Evolutionary conservation across 2,329 filamentous ascomycete genomes (phyloP), one percentile per base, ranked within the genome.

Genomic region (Verticillium tricorpus): DNA sequence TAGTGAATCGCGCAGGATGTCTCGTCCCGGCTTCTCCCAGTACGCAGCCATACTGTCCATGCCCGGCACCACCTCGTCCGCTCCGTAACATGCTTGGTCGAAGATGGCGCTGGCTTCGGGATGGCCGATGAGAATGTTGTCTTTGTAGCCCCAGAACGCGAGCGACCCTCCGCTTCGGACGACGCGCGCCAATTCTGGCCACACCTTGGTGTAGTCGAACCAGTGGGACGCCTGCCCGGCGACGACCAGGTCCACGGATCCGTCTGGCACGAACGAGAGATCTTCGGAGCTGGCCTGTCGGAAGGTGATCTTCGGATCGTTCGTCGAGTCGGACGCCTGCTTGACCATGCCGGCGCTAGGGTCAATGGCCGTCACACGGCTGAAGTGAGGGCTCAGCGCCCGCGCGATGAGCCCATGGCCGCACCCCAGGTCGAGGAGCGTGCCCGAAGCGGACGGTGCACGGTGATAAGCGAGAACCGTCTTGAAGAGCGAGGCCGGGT

Each of bases 81-180:
- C 70, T 7, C 78, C 81, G 73, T 88, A 88, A 63, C 81, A 78
- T 66, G 84, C 89, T 32, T 75, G 72, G 68, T 84, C 75, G 68
- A 88, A 77, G 28, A 89, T 77, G 55, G 70, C 69, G 28, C 82
- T 86, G 17, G 84, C 84, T 37, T 69, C 67, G 7, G 82, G 79
- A 65, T 79, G 79, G 25, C 83, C 80, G 17, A 86, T 72, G 59
- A 89, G 79, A 37, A 86, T 76, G 68, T 84, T 85, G 72, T 89
- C 87, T 68, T 85, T 86, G 72, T 89, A 89, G 2, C 85, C 86
- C 84, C 83, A 89, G 69, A 87, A 86, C 0, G 85, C 85, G n/a
- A 89, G 67, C 0, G 83, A 85, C 17, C 85, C 86, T 15, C 83
- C 83, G 2, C 72, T 70, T 57, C 81, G 77, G 50, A 88, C 73